Percentiles rank a stretch among this genome's conserved stretches.
These are phyloP conservation scores for Globisporangium lucens DNA, from an alignment of 352 stramenopile species.

Conservation along the genomic window DNA sequence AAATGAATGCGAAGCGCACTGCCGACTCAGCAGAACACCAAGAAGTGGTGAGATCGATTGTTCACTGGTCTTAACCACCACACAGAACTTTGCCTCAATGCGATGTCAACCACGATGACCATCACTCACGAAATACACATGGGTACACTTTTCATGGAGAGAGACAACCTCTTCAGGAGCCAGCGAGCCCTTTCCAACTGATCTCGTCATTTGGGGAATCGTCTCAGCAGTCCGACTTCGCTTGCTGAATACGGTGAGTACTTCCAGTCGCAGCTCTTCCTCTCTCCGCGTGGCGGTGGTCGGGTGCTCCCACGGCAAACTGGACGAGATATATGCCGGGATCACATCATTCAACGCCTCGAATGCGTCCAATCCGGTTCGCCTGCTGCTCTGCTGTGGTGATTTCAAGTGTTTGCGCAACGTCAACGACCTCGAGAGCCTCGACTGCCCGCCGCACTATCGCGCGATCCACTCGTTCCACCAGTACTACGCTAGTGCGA, in stretches of 20 bases:
- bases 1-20: background rate
- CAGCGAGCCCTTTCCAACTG: background rate
- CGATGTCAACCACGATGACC: background rate
- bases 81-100: background rate
- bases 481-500: slow-evolving; percentile 89
- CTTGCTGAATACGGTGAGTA: background rate
- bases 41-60: background rate
- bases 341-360: slow-evolving; percentile 52
- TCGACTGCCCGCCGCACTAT: slow-evolving; percentile 91
- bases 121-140: slow-evolving; percentile 1
- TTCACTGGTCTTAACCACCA: background rate
- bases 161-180: too few species aligned
- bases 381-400: slow-evolving; percentile 90
- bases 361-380: slow-evolving; percentile 55
- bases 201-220: background rate
- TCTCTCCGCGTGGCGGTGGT: slow-evolving; percentile 66
- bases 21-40: background rate
- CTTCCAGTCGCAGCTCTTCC: background rate
- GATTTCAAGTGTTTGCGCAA: slow-evolving; percentile 95
- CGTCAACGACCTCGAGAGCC: slow-evolving; percentile 76
- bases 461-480: slow-evolving; percentile 78
- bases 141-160: slow-evolving; percentile 1
- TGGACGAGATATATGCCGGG: slow-evolving; percentile 91
- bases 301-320: slow-evolving; percentile 92
- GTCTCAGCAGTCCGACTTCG: background rate